Conservation (phyloP, 208 protist genomes). For the Acanthamoeba lugdunensis region DNA sequence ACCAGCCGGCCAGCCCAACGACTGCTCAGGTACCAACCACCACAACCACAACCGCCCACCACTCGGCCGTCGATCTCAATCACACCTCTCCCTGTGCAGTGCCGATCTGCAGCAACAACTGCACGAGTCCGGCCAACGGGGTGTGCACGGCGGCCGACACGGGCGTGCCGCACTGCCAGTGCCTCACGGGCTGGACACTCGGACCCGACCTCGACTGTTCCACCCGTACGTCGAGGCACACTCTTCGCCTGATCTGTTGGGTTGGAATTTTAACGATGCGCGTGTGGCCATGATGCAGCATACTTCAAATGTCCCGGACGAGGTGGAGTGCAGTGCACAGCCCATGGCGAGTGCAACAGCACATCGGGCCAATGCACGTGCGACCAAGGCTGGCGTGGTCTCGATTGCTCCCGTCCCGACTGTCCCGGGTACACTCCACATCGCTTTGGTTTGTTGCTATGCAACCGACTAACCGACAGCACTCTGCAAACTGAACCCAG, state of each 20-base stretch:
- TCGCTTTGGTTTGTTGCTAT: no score
- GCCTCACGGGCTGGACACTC: not conserved
- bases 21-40: not conserved
- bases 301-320: not conserved
- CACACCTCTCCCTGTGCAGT: not conserved
- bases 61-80: not conserved
- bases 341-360: not conserved
- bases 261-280: not conserved
- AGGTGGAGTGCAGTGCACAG: not conserved
- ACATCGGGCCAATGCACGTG: slow-evolving; percentile 1
- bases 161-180: not conserved
- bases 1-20: not conserved
- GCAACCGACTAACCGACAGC: no score
- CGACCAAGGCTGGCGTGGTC: not conserved
- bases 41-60: no score
- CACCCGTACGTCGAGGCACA: not conserved
- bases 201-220: not conserved
- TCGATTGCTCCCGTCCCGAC: not conserved
- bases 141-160: slow-evolving; percentile 1
- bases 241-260: no score
- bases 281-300: not conserved
- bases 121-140: not conserved
- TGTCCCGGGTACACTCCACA: not conserved
- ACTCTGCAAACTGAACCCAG: not conserved
- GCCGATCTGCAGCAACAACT: not conserved